These are phyloP conservation scores for Graphilbum fragrans DNA, from an alignment of 2,329 filamentous ascomycete species.

Conservation along the genomic window DNA sequence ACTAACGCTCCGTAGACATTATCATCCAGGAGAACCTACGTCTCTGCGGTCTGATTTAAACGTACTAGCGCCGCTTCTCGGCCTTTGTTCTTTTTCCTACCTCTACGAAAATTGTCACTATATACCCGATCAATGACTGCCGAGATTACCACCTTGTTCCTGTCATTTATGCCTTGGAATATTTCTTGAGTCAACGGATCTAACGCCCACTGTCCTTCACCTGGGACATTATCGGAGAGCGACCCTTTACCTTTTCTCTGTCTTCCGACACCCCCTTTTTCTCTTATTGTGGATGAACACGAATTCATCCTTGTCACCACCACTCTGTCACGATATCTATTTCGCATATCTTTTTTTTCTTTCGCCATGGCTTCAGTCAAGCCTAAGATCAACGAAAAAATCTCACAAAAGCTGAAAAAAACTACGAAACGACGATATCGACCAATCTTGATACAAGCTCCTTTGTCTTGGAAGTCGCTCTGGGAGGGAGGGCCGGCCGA, in stretches of 20 bases:
- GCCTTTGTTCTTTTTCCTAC: constrained; percentile 6
- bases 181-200: constrained; percentile 1
- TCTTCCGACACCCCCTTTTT: not conserved
- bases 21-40: constrained; percentile 99
- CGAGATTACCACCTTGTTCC: not conserved
- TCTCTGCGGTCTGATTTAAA: constrained; percentile 14
- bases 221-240: constrained; percentile 14
- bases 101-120: not conserved
- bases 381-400: too few relatives aligned
- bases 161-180: not conserved
- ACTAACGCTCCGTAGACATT: constrained; percentile 62
- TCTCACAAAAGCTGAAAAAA: too few relatives aligned
- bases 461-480: too few relatives aligned
- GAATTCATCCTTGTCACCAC: constrained; percentile 2
- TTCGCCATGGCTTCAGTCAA: too few relatives aligned
- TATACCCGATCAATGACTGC: constrained; percentile 8
- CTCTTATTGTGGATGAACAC: not conserved
- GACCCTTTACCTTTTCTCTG: constrained; percentile 1
- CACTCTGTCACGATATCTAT: too few relatives aligned
- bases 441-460: too few relatives aligned
- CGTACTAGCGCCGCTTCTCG: not conserved
- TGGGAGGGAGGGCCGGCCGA: not conserved
- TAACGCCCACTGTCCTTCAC: constrained; percentile 12
- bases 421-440: too few relatives aligned
- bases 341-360: too few relatives aligned